Conservation (phyloP, 768 basidiomycete species). For the Phanerochaete carnosa region DNA sequence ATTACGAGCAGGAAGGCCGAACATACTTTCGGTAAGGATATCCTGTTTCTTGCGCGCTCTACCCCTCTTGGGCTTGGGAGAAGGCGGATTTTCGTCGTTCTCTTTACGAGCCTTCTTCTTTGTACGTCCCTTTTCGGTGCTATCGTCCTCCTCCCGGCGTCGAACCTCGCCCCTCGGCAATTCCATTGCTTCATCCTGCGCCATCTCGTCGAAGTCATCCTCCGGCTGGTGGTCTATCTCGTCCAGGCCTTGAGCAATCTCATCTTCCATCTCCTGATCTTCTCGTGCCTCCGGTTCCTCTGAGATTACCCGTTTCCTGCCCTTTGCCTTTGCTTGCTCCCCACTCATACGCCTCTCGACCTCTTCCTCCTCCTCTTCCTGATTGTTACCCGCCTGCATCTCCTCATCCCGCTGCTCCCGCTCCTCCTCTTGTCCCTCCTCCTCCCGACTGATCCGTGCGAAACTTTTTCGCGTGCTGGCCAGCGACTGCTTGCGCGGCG, state of each 20-base stretch:
- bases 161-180: constrained; percentile 16
- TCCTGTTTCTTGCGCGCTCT: constrained; percentile 16
- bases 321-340: constrained; percentile 15
- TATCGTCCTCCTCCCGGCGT: constrained; percentile 17
- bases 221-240: constrained; percentile 4
- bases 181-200: constrained; percentile 24
- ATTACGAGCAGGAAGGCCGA: not conserved
- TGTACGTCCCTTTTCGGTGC: constrained; percentile 21
- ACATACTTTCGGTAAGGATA: constrained; percentile 23
- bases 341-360: constrained; percentile 14
- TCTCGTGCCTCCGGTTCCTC: constrained; percentile 12
- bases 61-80: constrained; percentile 11
- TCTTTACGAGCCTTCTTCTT: constrained; percentile 31
- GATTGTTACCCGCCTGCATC: constrained; percentile 16
- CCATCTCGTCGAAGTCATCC: constrained; percentile 23
- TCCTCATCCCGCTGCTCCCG: constrained; percentile 2
- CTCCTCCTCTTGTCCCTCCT: not conserved
- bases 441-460: not conserved
- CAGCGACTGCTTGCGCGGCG: not conserved
- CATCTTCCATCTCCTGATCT: constrained; percentile 34
- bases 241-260: constrained; percentile 36
- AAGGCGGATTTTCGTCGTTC: constrained; percentile 18
- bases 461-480: constrained; percentile 2
- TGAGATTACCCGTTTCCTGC: constrained; percentile 18
- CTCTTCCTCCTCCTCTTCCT: constrained; percentile 39